These are phyloP conservation scores for Parascedosporium putredinis DNA, from an alignment of 2,329 filamentous ascomycete species.

Conservation along the genomic window DNA sequence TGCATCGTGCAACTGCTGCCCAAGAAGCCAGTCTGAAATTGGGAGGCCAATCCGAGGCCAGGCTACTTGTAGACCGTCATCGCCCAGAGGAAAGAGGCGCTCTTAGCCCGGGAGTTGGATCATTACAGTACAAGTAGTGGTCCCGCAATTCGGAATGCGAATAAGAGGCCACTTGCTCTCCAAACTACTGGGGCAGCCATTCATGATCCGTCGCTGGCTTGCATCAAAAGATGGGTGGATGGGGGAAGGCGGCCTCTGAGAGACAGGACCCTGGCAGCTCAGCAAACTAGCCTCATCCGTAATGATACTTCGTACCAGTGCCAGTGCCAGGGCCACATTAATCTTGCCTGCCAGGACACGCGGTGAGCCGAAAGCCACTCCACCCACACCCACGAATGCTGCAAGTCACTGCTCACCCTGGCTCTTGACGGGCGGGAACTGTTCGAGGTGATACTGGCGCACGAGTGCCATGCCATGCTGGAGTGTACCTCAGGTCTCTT, in stretches of 20 bases:
- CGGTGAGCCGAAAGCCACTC: conserved; percentile 1
- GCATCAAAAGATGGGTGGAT: neutral
- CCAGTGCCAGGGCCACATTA: no score
- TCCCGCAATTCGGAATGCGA: no score
- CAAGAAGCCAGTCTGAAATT: neutral
- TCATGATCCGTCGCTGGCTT: neutral
- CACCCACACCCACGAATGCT: conserved; percentile 2
- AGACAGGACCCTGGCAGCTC: neutral
- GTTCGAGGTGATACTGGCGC: neutral
- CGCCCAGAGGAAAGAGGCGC: neutral
- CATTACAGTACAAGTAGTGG: neutral
- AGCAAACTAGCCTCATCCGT: neutral
- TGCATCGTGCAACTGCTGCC: neutral
- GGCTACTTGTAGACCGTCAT: neutral
- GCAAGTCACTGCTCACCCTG: conserved; percentile 4
- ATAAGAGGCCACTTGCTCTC: no score
- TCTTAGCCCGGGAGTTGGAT: neutral
- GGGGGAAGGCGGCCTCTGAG: no score
- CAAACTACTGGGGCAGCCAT: neutral
- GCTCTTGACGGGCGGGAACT: neutral
- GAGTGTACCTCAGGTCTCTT: neutral
- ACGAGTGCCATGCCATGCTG: no score
- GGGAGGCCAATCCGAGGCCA: no score
- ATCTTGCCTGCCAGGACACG: neutral
- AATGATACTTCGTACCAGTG: neutral